Conservation (phyloP, 257 asterid genomes). For the Lantana camara region DNA sequence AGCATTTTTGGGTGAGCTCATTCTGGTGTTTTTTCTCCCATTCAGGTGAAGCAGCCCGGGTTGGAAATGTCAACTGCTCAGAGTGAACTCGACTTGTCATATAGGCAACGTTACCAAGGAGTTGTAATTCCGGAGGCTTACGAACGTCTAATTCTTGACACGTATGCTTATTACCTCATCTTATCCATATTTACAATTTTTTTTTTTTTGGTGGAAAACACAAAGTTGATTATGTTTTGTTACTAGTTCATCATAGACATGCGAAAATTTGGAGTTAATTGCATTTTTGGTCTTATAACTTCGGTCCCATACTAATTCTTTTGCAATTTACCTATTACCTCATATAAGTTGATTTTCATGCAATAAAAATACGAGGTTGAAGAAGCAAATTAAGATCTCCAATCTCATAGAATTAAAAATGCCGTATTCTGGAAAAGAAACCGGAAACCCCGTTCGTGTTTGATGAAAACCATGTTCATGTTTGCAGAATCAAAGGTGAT, state of each 20-base stretch:
- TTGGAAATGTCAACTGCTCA: conserved; percentile 89
- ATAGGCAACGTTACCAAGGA: conserved; percentile 79
- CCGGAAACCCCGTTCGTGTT: not conserved
- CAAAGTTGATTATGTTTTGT: not conserved
- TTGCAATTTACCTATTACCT: too few relatives aligned
- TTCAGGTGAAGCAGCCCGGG: conserved; percentile 98
- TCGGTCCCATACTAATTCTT: too few relatives aligned
- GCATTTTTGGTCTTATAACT: too few relatives aligned
- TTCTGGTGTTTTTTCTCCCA: conserved; percentile 27
- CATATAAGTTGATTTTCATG: not conserved
- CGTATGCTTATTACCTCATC: conserved; percentile 50
- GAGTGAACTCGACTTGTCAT: conserved; percentile 94
- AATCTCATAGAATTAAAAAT: not conserved
- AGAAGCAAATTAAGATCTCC: not conserved
- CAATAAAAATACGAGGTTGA: not conserved
- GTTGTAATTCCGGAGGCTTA: conserved; percentile 95
- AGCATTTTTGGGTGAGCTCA: not conserved
- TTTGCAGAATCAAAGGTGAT: conserved; percentile 86
- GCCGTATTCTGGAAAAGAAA: not conserved
- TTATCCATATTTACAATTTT: too few relatives aligned
- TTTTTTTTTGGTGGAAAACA: too few relatives aligned
- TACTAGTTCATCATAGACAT: too few relatives aligned
- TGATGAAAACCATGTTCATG: not conserved
- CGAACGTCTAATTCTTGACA: conserved; percentile 96
- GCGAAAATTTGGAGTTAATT: too few relatives aligned